phyloP scores from a whole-genome alignment of 305 asterid species.

The Rubia peregrina region DNA sequence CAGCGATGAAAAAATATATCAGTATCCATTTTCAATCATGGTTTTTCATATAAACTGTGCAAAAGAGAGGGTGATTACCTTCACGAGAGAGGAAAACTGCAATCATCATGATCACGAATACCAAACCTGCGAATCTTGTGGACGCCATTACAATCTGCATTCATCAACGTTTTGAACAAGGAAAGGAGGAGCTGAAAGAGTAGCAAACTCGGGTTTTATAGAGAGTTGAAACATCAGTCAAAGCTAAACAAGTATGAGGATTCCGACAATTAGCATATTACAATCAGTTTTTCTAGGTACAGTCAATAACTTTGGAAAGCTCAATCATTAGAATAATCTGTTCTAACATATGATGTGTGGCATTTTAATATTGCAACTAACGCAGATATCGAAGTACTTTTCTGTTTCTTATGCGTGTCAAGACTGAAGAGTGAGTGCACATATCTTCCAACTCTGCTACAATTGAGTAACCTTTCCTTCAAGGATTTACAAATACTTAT shows the following conservation, averaged over 20 bases:
- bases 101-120: conserved; percentile 23
- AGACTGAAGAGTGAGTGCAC: background rate
- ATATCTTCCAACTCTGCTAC: background rate
- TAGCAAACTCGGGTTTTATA: conserved; percentile 21
- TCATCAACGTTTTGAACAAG: conserved; percentile 15
- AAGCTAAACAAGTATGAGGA: conserved; percentile 26
- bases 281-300: conserved; percentile 26
- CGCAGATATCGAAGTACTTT: conserved; percentile 1
- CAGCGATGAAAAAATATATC: background rate
- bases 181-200: conserved; percentile 20
- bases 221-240: conserved; percentile 53
- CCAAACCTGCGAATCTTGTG: conserved; percentile 23
- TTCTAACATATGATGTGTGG: background rate
- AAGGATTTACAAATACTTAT: no score
- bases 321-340: conserved; percentile 23
- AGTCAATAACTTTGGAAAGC: conserved; percentile 47
- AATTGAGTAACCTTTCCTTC: no score
- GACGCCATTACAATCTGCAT: conserved; percentile 34
- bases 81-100: conserved; percentile 34
- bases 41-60: background rate
- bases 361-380: background rate
- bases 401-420: background rate
- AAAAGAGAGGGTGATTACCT: background rate
- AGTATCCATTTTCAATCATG: background rate
- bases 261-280: conserved; percentile 43